Percentiles rank a stretch among this genome's conserved stretches.
These are phyloP conservation scores for Hypoxylon subgilvum DNA, from an alignment of 495 filamentous ascomycete species.

Conservation along the genomic window DNA sequence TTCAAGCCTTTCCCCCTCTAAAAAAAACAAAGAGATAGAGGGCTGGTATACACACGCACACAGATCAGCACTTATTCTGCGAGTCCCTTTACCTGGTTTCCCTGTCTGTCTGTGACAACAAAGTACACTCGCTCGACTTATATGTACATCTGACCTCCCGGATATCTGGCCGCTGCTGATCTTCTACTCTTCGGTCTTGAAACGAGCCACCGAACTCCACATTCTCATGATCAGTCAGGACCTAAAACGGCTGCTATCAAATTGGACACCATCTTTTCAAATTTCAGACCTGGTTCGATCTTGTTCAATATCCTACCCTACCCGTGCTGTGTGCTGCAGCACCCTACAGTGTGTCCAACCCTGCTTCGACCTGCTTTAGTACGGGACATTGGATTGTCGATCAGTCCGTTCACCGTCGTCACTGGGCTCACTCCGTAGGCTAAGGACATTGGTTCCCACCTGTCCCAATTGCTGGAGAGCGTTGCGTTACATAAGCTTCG, in stretches of 20 bases:
- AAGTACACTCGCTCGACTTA: constrained; percentile 23
- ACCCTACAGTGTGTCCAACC: constrained; percentile 38
- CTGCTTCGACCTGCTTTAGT: constrained; percentile 40
- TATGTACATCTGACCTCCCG: constrained; percentile 45
- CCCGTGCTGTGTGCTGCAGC: constrained; percentile 35
- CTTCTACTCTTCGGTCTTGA: constrained; percentile 48
- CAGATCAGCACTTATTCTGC: constrained; percentile 22
- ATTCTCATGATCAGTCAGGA: constrained; percentile 47
- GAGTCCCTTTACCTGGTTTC: constrained; percentile 15
- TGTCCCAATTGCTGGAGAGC: constrained; percentile 51
- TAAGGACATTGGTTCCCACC: constrained; percentile 48
- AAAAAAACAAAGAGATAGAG: constrained; percentile 1
- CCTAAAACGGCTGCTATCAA: constrained; percentile 47
- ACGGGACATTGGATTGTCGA: constrained; percentile 53
- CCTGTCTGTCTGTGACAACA: constrained; percentile 29
- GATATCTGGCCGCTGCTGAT: constrained; percentile 49
- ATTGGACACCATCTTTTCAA: constrained; percentile 45
- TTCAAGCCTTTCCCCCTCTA: neutral
- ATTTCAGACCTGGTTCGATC: constrained; percentile 46
- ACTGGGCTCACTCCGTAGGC: constrained; percentile 48
- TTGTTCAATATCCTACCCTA: constrained; percentile 46
- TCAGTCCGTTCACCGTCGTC: constrained; percentile 54
- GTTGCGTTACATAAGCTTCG: constrained; percentile 55
- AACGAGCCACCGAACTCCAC: constrained; percentile 48
- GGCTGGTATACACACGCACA: constrained; percentile 9